Base-by-base conservation (phyloP, 2,329 filamentous ascomycete genomes). In the Penicillium sp. region DNA sequence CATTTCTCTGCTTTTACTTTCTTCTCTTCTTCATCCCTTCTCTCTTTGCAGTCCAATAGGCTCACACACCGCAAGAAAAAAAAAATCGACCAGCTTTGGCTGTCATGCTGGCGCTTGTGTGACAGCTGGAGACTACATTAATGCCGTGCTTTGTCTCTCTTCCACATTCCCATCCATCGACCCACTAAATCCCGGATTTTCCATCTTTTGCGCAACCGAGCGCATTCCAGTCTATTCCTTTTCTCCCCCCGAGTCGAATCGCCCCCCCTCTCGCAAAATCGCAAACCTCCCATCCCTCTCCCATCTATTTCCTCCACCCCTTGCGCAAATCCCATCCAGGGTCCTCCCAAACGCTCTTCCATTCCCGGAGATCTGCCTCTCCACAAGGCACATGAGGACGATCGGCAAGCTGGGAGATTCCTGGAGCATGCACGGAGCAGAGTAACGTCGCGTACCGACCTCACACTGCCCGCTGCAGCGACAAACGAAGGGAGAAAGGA, bases 351-450 rank as follows among this genome's bases (percentile, higher is more conserved):
- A 63, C 64, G 58, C 60, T 65, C 68, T 66, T 49, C 67, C 66
- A 64, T 66, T 66, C 63, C 66, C 65, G 61, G 63, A 59, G 56
- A 62, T 63, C 64, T 55, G 29, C 63, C 60, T 63, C 62, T 66
- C 62, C 63, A 69, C 61, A 64, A 63, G 63, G 66, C 70, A 68
- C 64, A 73, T 72, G 70, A 74, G 67, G 67, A 64, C 67, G 66
- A 73, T 70, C 68, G 68, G 67, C 71, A 65, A 63, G 61, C 63
- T 70, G 70, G 65, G 68, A 71, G 66, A 69, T 74, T 73, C 68
- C 69, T 73, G 69, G 70, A 71, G 72, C 70, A 75, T 75, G 73
- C 72, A 75, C 73, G 70, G 72, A 75, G 72, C 66, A 69, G 73
- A 72, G 71, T 72, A 70, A 70, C 66, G 58, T 71, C 63, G 68